Evolutionary conservation across 2,329 filamentous ascomycete species (phyloP).

Genomic region (Laburnicola sp.): DNA sequence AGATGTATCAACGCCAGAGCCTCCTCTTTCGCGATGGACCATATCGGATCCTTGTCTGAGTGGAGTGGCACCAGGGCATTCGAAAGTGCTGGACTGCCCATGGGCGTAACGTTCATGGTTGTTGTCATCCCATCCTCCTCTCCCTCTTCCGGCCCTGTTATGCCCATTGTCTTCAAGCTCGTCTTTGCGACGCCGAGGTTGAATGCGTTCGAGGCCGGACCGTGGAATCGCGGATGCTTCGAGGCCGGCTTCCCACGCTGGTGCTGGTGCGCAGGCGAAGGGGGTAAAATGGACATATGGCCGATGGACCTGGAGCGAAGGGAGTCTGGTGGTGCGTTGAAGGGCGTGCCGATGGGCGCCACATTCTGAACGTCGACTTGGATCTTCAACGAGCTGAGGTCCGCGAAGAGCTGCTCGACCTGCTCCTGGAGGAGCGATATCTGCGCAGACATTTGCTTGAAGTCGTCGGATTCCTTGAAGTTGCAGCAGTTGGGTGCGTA

Average conservation of each 20-base stretch:
- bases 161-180: constrained; percentile 87
- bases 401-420: constrained; percentile 75
- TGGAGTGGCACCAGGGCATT: constrained; percentile 38
- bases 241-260: constrained; percentile 37
- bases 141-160: constrained; percentile 64
- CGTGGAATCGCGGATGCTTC: constrained; percentile 70
- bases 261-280: constrained; percentile 47
- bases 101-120: constrained; percentile 58
- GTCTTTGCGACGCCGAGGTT: constrained; percentile 84
- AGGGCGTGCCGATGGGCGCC: constrained; percentile 36
- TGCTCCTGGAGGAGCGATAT: constrained; percentile 79
- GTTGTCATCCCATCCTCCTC: constrained; percentile 61
- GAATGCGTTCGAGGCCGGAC: constrained; percentile 82
- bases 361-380: constrained; percentile 46
- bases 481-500: constrained; percentile 72
- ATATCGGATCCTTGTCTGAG: constrained; percentile 72
- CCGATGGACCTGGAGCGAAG: constrained; percentile 43
- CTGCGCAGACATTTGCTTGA: constrained; percentile 76
- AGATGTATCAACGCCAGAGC: constrained; percentile 76
- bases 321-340: constrained; percentile 33
- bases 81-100: constrained; percentile 47
- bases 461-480: constrained; percentile 92
- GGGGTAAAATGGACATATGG: constrained; percentile 38
- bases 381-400: constrained; percentile 67
- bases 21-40: constrained; percentile 76